A percentile compares a stretch with the other conserved stretches of the same genome.
phyloP scores from a whole-genome alignment of 2,329 filamentous ascomycete species.

The Trichoderma atrobrunneum region DNA sequence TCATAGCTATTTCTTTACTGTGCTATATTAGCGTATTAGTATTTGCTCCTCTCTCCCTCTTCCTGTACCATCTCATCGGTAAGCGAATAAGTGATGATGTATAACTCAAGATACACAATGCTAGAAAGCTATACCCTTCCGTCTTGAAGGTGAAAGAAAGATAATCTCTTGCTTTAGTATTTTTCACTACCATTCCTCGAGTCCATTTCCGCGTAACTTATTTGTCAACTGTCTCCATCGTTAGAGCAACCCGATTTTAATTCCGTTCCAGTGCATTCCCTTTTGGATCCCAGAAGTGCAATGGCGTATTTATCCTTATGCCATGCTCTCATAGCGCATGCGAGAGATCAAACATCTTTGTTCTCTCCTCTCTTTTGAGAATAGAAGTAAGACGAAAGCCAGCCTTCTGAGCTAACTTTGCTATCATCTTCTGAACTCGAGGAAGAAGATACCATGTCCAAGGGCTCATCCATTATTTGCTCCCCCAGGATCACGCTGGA shows the following conservation, averaged over 20 bases:
- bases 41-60: not conserved
- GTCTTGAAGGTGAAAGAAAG: not conserved
- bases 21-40: not conserved
- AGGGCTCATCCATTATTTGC: no score
- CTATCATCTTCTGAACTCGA: no score
- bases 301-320: no score
- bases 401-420: no score
- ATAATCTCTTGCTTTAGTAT: not conserved
- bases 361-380: no score
- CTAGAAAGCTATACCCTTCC: not conserved
- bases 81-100: not conserved
- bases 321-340: no score
- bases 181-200: not conserved
- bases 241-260: rapidly evolving
- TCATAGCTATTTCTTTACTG: not conserved
- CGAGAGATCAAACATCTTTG: no score
- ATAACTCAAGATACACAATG: not conserved
- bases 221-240: rapidly evolving
- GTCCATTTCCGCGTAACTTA: rapidly evolving
- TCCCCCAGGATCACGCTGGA: no score
- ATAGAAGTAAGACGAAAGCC: no score
- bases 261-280: not conserved
- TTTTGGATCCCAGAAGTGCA: not conserved
- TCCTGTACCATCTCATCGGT: not conserved
- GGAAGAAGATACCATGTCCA: no score